Conservation (phyloP, 257 asterid species). For the Plantago ovata region DNA sequence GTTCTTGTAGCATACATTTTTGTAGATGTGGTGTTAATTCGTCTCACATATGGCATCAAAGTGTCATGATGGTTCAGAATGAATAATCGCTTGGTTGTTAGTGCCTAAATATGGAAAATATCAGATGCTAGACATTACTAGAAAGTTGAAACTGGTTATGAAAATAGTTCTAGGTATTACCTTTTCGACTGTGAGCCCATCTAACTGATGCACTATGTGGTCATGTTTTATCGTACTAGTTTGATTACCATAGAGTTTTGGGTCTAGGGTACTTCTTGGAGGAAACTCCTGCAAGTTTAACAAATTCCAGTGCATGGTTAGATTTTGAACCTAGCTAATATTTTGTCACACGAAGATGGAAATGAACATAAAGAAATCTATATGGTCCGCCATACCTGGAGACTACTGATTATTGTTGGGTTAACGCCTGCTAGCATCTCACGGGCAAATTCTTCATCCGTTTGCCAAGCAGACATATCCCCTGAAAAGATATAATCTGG, state of each 20-base stretch:
- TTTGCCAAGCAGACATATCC: constrained; percentile 60
- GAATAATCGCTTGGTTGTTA: constrained; percentile 28
- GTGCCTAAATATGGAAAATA: too few species aligned
- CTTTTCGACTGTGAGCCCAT: constrained; percentile 43
- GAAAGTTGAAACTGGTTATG: too few species aligned
- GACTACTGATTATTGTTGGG: constrained; percentile 46
- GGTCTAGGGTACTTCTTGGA: constrained; percentile 44
- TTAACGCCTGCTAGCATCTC: constrained; percentile 72
- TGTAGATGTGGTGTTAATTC: constrained; percentile 46
- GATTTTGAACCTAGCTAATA: too few species aligned
- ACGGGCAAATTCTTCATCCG: constrained; percentile 64
- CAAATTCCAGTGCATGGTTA: too few species aligned
- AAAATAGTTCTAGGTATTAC: too few species aligned
- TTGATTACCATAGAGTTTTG: constrained; percentile 40
- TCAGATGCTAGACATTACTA: too few species aligned
- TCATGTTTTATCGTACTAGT: constrained; percentile 31
- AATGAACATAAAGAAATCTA: neutral
- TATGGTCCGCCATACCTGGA: constrained; percentile 38
- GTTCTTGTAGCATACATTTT: constrained; percentile 52
- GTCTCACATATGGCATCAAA: constrained; percentile 45
- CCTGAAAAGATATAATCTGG: constrained; percentile 24
- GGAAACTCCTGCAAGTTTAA: constrained; percentile 44
- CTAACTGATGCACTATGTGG: constrained; percentile 33
- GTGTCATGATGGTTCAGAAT: constrained; percentile 57
- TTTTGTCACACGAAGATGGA: too few species aligned